phyloP scores from a whole-genome alignment of 1,284 basidiomycete species.

The Coniophora puteana region DNA sequence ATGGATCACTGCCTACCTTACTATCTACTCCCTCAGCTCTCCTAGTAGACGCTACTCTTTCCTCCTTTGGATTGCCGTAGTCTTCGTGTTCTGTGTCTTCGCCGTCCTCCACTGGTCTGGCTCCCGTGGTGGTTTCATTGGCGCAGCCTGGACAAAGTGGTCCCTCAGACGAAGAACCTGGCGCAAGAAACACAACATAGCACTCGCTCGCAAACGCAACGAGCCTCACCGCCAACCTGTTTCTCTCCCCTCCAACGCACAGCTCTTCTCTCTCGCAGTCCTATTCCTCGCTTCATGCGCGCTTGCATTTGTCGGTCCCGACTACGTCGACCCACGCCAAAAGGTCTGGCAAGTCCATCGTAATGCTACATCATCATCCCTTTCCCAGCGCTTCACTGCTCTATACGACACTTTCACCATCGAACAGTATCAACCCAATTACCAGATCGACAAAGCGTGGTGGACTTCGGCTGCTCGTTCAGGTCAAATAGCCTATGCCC shows the following conservation, averaged over 20 bases:
- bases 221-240: conserved; percentile 39
- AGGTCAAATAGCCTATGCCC: conserved; percentile 76
- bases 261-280: conserved; percentile 44
- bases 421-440: conserved; percentile 41
- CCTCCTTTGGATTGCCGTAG: conserved; percentile 49
- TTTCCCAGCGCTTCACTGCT: conserved; percentile 4
- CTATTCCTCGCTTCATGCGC: conserved; percentile 41
- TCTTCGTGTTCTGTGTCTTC: conserved; percentile 35
- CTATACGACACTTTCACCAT: conserved; percentile 26
- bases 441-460: conserved; percentile 68
- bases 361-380: conserved; percentile 15
- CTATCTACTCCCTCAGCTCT: conserved; percentile 47
- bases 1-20: conserved; percentile 55
- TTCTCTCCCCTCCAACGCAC: conserved; percentile 60
- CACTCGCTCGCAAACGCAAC: conserved; percentile 17
- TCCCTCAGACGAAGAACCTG: conserved; percentile 48
- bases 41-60: conserved; percentile 54
- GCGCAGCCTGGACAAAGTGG: conserved; percentile 54
- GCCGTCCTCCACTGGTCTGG: conserved; percentile 39
- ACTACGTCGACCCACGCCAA: conserved; percentile 65
- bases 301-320: conserved; percentile 63
- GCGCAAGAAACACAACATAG: conserved; percentile 25
- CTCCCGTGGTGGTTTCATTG: conserved; percentile 38
- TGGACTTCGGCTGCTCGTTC: conserved; percentile 77
- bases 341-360: conserved; percentile 42